These are phyloP conservation scores for Trichoderma semiorbis DNA, from an alignment of 2,329 filamentous ascomycete species.

Conservation along the genomic window DNA sequence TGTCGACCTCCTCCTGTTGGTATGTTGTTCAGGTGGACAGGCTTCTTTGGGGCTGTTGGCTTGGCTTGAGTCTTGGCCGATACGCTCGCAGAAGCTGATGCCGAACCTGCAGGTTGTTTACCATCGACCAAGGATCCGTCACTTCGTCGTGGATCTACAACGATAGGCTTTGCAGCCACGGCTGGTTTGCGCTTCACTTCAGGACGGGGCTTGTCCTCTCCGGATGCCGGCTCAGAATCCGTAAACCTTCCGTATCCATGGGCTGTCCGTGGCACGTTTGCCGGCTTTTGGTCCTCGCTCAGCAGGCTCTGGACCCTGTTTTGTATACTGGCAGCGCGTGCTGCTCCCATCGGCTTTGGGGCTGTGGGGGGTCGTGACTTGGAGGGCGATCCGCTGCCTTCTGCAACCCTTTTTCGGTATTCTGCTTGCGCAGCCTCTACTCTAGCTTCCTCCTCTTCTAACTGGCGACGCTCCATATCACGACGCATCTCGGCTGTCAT, in stretches of 20 bases:
- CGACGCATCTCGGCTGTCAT: constrained; percentile 84
- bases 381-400: constrained; percentile 34
- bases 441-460: constrained; percentile 84
- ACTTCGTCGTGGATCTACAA: constrained; percentile 27
- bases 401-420: constrained; percentile 72
- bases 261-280: constrained; percentile 64
- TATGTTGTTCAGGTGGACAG: constrained; percentile 56
- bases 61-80: constrained; percentile 33
- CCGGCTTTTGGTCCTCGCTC: constrained; percentile 66
- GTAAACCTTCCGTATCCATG: constrained; percentile 89
- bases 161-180: constrained; percentile 29
- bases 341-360: constrained; percentile 55
- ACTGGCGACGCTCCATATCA: constrained; percentile 76
- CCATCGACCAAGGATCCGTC: constrained; percentile 14
- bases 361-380: constrained; percentile 36
- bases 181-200: constrained; percentile 52
- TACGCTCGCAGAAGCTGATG: constrained; percentile 26
- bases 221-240: constrained; percentile 44
- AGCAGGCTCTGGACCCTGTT: constrained; percentile 84
- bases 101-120: constrained; percentile 19
- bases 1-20: constrained; percentile 42
- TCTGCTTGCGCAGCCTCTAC: constrained; percentile 87
- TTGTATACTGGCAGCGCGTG: constrained; percentile 80
- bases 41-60: constrained; percentile 59
- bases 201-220: constrained; percentile 40